These are phyloP conservation scores for Teunomyces cretensis DNA, from an alignment of 805 yeast genomes.

Conservation along the genomic window DNA sequence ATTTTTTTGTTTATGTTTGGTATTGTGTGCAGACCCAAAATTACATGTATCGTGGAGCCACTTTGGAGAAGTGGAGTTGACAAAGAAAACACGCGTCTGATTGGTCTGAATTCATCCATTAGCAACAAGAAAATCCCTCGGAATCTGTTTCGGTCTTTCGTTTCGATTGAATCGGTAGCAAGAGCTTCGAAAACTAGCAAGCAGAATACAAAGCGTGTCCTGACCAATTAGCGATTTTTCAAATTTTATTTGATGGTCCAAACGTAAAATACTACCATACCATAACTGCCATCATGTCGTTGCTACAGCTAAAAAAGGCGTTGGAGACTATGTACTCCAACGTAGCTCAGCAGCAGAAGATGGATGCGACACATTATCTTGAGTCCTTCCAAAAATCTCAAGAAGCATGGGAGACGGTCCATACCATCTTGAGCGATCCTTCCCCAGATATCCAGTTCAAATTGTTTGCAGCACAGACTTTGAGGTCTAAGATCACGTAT, in stretches of 20 bases:
- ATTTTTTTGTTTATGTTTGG: constrained; percentile 2
- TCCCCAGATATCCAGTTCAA: constrained; percentile 53
- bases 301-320: constrained; percentile 41
- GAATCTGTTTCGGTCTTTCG: too few species aligned
- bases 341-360: constrained; percentile 45
- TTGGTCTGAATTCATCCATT: neutral
- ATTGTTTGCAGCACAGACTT: constrained; percentile 88
- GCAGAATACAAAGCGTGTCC: neutral
- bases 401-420: constrained; percentile 77
- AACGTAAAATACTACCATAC: neutral
- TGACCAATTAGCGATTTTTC: neutral
- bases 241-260: neutral
- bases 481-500: constrained; percentile 79
- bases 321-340: constrained; percentile 49
- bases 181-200: neutral
- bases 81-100: neutral
- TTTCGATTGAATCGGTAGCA: neutral
- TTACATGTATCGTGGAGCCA: neutral
- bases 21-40: neutral
- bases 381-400: constrained; percentile 81
- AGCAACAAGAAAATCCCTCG: too few species aligned
- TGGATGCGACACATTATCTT: constrained; percentile 53
- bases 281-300: neutral
- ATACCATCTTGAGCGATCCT: constrained; percentile 47
- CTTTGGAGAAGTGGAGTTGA: neutral